These are phyloP conservation scores for Geosiphon pyriformis DNA, from an alignment of 192 early-diverging fungal species.

Conservation along the genomic window DNA sequence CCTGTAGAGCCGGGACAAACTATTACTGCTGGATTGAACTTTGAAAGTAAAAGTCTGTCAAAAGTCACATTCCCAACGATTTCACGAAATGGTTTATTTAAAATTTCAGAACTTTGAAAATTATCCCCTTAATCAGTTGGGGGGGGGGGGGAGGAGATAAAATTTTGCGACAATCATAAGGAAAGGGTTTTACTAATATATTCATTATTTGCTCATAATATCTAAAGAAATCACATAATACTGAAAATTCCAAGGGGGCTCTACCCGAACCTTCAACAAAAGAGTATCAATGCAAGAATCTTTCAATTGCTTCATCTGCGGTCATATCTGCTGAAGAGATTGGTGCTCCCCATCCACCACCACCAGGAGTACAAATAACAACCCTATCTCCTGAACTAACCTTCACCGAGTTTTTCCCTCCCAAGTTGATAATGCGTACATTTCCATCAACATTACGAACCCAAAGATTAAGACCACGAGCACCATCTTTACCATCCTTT, in stretches of 20 bases:
- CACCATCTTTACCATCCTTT: constrained; percentile 69
- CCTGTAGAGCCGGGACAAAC: constrained; percentile 73
- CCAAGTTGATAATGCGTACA: constrained; percentile 53
- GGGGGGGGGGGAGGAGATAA: too few species aligned
- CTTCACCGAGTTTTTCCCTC: constrained; percentile 83
- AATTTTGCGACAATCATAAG: too few species aligned
- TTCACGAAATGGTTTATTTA: constrained; percentile 25
- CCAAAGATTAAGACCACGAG: constrained; percentile 73
- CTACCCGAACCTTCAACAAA: too few species aligned
- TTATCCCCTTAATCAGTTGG: too few species aligned
- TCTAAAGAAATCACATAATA: too few species aligned
- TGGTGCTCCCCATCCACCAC: constrained; percentile 73
- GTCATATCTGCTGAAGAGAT: not conserved
- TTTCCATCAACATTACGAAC: constrained; percentile 38
- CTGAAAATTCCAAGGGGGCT: too few species aligned
- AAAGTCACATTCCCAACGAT: constrained; percentile 45
- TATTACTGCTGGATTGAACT: constrained; percentile 65
- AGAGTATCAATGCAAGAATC: not conserved
- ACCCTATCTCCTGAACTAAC: constrained; percentile 78
- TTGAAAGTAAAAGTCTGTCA: constrained; percentile 38
- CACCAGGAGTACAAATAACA: constrained; percentile 85
- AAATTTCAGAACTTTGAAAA: too few species aligned
- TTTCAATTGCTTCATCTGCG: constrained; percentile 17
- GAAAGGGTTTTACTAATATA: too few species aligned
- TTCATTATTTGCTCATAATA: too few species aligned